Conservation (phyloP, 768 basidiomycete genomes). For the Pleurotus djamor region DNA sequence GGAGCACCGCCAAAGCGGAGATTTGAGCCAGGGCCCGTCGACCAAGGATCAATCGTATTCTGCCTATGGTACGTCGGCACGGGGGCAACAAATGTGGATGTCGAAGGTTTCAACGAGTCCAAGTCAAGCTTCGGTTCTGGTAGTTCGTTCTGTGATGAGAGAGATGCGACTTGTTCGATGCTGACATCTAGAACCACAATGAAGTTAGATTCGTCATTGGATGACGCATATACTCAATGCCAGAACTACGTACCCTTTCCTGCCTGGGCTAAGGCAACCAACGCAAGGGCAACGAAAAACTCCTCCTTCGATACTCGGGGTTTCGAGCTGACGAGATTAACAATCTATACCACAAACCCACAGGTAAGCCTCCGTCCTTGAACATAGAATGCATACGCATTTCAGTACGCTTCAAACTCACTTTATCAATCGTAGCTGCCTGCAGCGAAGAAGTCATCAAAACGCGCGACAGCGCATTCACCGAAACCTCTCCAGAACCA, state of each 20-base stretch:
- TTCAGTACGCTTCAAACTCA: constrained; percentile 23
- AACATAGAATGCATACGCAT: no score
- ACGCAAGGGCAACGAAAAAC: constrained; percentile 87
- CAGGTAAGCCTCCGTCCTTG: no score
- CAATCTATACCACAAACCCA: constrained; percentile 55
- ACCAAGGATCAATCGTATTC: constrained; percentile 61
- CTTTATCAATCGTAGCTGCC: constrained; percentile 81
- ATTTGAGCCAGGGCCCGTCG: constrained; percentile 1
- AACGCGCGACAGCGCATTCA: constrained; percentile 80
- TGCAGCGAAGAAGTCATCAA: constrained; percentile 76
- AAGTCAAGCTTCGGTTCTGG: constrained; percentile 75
- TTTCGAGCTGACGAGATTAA: constrained; percentile 82
- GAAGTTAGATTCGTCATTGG: background rate
- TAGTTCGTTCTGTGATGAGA: constrained; percentile 75
- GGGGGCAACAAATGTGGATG: constrained; percentile 45
- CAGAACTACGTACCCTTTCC: constrained; percentile 58
- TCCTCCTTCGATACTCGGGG: constrained; percentile 84
- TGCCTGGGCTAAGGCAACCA: constrained; percentile 84
- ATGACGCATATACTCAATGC: constrained; percentile 1
- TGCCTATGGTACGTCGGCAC: constrained; percentile 38
- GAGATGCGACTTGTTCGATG: constrained; percentile 75
- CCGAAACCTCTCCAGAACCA: constrained; percentile 74
- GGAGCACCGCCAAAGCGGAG: background rate
- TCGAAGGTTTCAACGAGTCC: constrained; percentile 48
- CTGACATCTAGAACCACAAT: constrained; percentile 56